A percentile compares a stretch with the other conserved stretches of the same genome.
Evolutionary conservation across 2,329 filamentous ascomycete species (phyloP).

Genomic region (Cercospora beticola): DNA sequence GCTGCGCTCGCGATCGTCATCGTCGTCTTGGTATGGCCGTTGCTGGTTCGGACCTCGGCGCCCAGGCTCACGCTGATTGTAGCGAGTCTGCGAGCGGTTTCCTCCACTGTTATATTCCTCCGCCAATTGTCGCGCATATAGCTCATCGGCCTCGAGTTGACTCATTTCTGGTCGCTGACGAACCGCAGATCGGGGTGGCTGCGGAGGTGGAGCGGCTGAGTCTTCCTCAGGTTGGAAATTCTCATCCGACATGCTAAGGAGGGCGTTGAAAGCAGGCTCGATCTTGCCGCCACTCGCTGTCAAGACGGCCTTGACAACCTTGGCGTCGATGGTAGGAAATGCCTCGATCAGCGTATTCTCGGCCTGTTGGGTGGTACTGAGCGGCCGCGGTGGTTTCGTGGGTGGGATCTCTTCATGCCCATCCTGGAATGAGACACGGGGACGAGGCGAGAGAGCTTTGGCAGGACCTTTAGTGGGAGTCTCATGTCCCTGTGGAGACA

Average conservation of each 20-base stretch:
- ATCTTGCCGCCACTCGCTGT: constrained; percentile 81
- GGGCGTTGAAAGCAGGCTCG: constrained; percentile 91
- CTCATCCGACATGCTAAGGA: constrained; percentile 66
- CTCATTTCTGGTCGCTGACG: constrained; percentile 64
- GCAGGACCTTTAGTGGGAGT: constrained; percentile 40
- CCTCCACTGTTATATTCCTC: constrained; percentile 68
- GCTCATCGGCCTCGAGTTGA: constrained; percentile 86
- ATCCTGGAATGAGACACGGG: constrained; percentile 49
- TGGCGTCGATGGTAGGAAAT: constrained; percentile 77
- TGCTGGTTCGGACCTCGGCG: constrained; percentile 42
- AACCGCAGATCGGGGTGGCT: constrained; percentile 77
- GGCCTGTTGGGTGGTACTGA: constrained; percentile 79
- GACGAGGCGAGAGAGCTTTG: constrained; percentile 44
- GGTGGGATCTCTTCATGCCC: constrained; percentile 58
- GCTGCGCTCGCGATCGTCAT: constrained; percentile 70
- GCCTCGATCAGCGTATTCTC: constrained; percentile 88
- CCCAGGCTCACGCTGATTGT: constrained; percentile 40
- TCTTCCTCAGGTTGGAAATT: constrained; percentile 50
- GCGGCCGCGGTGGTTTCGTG: constrained; percentile 79
- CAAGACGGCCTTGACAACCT: constrained; percentile 84
- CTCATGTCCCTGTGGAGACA: constrained; percentile 45
- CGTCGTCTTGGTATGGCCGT: constrained; percentile 51
- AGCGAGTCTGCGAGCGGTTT: constrained; percentile 33
- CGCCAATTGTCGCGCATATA: constrained; percentile 87
- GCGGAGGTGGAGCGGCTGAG: constrained; percentile 52